Evolutionary conservation across 805 yeast species (phyloP).

Genomic region (Candida nitratophila): DNA sequence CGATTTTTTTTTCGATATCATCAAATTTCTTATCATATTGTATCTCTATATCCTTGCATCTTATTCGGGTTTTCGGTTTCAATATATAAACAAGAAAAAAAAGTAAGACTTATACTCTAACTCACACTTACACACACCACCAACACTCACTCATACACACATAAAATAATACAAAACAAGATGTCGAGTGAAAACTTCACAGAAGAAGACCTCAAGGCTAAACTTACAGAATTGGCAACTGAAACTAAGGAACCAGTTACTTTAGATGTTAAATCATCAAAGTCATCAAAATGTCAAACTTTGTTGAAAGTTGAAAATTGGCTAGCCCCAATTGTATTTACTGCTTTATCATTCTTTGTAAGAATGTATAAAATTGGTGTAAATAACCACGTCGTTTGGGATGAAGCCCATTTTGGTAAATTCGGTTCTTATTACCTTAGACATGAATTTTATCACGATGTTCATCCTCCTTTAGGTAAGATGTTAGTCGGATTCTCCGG

Average conservation of each 20-base stretch:
- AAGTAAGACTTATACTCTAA: too few species aligned
- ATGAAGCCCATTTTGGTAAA: conserved; percentile 93
- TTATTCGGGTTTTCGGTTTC: too few species aligned
- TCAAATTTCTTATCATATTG: too few species aligned
- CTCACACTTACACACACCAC: too few species aligned
- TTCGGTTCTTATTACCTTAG: conserved; percentile 75
- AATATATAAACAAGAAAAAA: too few species aligned
- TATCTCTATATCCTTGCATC: too few species aligned
- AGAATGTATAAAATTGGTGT: conserved; percentile 71
- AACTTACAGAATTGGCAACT: conserved; percentile 21
- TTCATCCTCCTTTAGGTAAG: conserved; percentile 83
- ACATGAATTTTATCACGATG: conserved; percentile 80
- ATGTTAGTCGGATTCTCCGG: conserved; percentile 76
- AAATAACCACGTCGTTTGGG: conserved; percentile 85
- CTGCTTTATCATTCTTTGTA: conserved; percentile 60
- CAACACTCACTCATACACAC: too few species aligned
- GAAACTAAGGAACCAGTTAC: conserved; percentile 3
- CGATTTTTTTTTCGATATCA: too few species aligned
- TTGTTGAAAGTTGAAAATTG: conserved; percentile 21
- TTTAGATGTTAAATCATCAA: conserved; percentile 9
- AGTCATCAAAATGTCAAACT: conserved; percentile 6
- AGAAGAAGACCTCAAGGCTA: conserved; percentile 25
- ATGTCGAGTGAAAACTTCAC: conserved; percentile 6
- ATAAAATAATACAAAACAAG: too few species aligned
- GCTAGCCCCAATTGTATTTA: conserved; percentile 56